Conservation (phyloP, 192 early-diverging fungal genomes). For the Hyaloraphidium curvatum region DNA sequence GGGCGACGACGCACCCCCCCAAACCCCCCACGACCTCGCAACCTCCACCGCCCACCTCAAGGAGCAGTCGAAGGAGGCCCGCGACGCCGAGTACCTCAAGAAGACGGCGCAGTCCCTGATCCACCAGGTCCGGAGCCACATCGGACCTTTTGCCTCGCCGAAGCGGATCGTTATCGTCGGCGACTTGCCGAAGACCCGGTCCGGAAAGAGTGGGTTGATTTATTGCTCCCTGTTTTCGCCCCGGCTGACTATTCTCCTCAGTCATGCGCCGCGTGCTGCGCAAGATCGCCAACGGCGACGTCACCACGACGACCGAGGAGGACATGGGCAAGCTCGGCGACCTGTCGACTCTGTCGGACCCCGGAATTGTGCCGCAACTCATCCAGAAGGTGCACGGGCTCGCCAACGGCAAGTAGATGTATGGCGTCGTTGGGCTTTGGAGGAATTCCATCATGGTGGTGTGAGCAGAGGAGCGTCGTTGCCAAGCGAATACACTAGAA, state of each 20-base stretch:
- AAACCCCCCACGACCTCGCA: background rate
- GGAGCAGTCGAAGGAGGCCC: constrained; percentile 21
- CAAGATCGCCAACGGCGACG: constrained; percentile 75
- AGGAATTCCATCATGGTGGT: too few species aligned
- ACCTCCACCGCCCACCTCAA: constrained; percentile 3
- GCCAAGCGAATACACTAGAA: constrained; percentile 18
- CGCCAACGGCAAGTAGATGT: too few species aligned
- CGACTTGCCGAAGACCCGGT: constrained; percentile 88
- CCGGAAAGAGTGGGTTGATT: constrained; percentile 46
- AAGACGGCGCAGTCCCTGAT: constrained; percentile 28
- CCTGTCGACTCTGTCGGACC: constrained; percentile 69
- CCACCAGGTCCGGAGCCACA: constrained; percentile 61
- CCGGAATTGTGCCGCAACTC: constrained; percentile 8
- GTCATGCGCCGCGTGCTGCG: constrained; percentile 85
- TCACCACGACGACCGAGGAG: constrained; percentile 20
- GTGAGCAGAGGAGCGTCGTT: too few species aligned
- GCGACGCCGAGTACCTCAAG: constrained; percentile 22
- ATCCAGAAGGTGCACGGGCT: background rate
- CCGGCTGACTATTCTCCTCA: too few species aligned
- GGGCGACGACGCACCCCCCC: constrained; percentile 17
- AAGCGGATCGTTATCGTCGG: constrained; percentile 65
- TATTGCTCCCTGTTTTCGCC: too few species aligned
- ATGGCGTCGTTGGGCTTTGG: too few species aligned
- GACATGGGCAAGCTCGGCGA: constrained; percentile 62
- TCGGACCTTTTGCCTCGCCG: constrained; percentile 86